Percentiles rank a stretch among this genome's conserved stretches.
Conservation (phyloP, 495 filamentous ascomycete species). For the Xylaria nigripes region DNA sequence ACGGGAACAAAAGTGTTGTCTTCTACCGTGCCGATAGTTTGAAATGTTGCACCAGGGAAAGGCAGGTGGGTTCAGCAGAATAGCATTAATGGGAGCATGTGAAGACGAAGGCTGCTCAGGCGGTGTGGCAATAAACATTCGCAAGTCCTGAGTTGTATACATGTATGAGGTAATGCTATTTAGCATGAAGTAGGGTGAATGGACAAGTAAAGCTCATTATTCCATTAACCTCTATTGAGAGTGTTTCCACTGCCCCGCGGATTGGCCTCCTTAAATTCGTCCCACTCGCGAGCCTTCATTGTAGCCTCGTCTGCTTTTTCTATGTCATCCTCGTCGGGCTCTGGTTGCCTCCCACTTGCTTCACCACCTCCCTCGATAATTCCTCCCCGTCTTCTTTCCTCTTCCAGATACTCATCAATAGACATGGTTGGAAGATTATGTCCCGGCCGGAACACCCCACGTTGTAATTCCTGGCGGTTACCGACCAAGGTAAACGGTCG, state of each 20-base stretch:
- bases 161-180: too few species aligned
- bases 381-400: slow-evolving; percentile 78
- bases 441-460: slow-evolving; percentile 81
- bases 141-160: too few species aligned
- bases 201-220: not conserved
- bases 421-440: slow-evolving; percentile 96
- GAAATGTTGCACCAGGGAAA: too few species aligned
- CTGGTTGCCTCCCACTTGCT: slow-evolving; percentile 57
- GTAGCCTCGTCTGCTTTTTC: slow-evolving; percentile 82
- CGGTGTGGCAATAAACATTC: too few species aligned
- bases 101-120: too few species aligned
- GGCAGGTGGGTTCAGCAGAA: too few species aligned
- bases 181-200: too few species aligned
- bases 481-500: slow-evolving; percentile 84
- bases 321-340: slow-evolving; percentile 81
- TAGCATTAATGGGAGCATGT: too few species aligned
- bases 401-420: slow-evolving; percentile 94
- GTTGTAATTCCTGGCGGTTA: slow-evolving; percentile 64
- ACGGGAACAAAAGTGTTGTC: too few species aligned
- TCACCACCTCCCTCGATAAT: slow-evolving; percentile 88
- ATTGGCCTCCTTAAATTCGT: slow-evolving; percentile 89
- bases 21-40: too few species aligned
- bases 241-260: slow-evolving; percentile 82
- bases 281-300: slow-evolving; percentile 89
- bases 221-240: slow-evolving; percentile 61